A percentile compares a stretch with the other conserved stretches of the same genome.
These are phyloP conservation scores for Debaryomyces maramus DNA, from an alignment of 805 yeast genomes.

Conservation along the genomic window DNA sequence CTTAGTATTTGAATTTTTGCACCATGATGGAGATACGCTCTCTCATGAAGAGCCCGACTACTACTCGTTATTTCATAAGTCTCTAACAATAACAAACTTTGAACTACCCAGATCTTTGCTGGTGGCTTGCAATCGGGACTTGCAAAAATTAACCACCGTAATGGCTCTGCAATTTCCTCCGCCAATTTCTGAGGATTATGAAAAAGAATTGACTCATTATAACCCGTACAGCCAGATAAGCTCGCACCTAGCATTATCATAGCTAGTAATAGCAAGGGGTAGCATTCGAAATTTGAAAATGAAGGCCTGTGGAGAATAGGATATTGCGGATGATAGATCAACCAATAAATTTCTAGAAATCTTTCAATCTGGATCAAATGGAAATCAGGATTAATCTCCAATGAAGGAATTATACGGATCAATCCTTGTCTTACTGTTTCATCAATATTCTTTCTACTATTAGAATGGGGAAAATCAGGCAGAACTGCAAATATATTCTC, in stretches of 20 bases:
- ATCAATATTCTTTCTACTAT: conserved; percentile 15
- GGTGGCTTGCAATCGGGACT: conserved; percentile 72
- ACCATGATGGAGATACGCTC: conserved; percentile 84
- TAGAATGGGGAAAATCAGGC: conserved; percentile 21
- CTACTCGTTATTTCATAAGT: conserved; percentile 71
- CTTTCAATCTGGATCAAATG: conserved; percentile 15
- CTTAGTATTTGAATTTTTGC: conserved; percentile 42
- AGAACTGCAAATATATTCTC: conserved; percentile 18
- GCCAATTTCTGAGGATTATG: conserved; percentile 35
- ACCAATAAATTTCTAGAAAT: conserved; percentile 49
- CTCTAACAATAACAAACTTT: conserved; percentile 66
- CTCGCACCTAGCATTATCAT: conserved; percentile 60
- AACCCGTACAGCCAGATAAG: conserved; percentile 29
- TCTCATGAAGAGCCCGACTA: conserved; percentile 64
- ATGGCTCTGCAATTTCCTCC: conserved; percentile 51
- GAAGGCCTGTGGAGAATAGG: conserved; percentile 62
- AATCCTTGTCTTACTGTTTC: conserved; percentile 11
- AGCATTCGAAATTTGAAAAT: conserved; percentile 47
- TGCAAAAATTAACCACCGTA: conserved; percentile 69
- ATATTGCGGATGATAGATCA: conserved; percentile 54
- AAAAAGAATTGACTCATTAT: conserved; percentile 11
- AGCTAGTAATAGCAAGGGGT: conserved; percentile 49
- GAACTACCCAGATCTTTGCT: conserved; percentile 70
- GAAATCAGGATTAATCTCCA: conserved; percentile 17
- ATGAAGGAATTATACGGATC: conserved; percentile 15